phyloP scores from a whole-genome alignment of 164 flowering plant genomes.

The Vitis rotundifolia region DNA sequence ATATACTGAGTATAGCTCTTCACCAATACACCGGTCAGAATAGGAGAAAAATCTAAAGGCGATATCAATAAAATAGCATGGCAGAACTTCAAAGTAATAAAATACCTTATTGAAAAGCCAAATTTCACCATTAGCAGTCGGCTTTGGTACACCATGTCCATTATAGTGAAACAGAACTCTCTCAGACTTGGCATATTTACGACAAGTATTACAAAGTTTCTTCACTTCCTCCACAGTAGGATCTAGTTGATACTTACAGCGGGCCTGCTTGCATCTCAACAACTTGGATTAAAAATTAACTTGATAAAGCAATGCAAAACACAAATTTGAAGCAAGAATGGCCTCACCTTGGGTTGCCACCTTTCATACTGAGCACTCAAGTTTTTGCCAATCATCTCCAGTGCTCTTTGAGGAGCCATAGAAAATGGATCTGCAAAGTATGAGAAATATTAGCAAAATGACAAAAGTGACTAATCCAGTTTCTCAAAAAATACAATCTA shows the following conservation, averaged over 20 bases:
- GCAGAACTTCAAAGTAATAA: constrained; percentile 1
- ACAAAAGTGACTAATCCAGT: neutral
- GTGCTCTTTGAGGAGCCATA: constrained; percentile 89
- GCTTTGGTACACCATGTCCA: constrained; percentile 99
- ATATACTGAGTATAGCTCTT: constrained; percentile 97
- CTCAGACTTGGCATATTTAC: constrained; percentile 86
- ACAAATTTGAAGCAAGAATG: neutral
- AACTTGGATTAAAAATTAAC: constrained; percentile 5
- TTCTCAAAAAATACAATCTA: neutral
- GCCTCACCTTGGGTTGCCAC: constrained; percentile 92
- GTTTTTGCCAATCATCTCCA: constrained; percentile 81
- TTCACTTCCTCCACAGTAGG: constrained; percentile 94
- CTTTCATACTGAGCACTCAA: constrained; percentile 84
- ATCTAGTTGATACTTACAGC: constrained; percentile 79
- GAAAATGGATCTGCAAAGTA: constrained; percentile 81
- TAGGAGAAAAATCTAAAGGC: neutral
- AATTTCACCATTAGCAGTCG: constrained; percentile 93
- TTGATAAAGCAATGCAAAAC: constrained; percentile 4
- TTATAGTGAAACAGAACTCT: constrained; percentile 96
- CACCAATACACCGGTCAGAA: constrained; percentile 11
- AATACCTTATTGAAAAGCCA: constrained; percentile 95
- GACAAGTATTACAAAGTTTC: constrained; percentile 89
- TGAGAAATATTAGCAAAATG: neutral
- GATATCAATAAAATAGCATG: neutral
- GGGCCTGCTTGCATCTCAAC: constrained; percentile 55